Percentiles rank a stretch among this genome's conserved stretches.
phyloP scores from a whole-genome alignment of 306 rosid species.

The Ormosia semicastrata region DNA sequence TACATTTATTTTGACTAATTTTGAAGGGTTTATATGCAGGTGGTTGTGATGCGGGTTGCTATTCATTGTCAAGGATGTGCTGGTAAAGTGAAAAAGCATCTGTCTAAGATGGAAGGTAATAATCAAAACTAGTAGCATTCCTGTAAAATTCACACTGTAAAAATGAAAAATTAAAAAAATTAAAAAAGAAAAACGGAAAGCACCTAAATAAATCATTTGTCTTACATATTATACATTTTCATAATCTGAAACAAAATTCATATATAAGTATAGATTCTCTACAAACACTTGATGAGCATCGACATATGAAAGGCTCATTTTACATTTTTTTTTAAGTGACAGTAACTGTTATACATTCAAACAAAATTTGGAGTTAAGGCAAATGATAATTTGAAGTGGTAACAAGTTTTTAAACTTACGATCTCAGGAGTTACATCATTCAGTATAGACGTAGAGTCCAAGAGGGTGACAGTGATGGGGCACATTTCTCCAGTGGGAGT shows the following conservation, averaged over 20 bases:
- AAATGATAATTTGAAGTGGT: neutral
- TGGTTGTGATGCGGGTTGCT: slow-evolving; percentile 91
- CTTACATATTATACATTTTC: neutral
- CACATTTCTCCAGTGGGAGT: slow-evolving; percentile 73
- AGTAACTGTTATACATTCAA: neutral
- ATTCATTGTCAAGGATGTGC: slow-evolving; percentile 98
- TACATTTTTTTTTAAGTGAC: neutral
- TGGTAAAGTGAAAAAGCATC: slow-evolving; percentile 77
- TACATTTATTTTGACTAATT: neutral
- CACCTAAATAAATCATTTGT: neutral
- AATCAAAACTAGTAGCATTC: neutral
- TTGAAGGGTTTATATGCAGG: slow-evolving; percentile 42
- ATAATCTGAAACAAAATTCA: neutral
- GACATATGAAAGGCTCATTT: neutral
- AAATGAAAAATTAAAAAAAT: neutral
- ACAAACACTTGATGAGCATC: neutral
- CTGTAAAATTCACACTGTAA: neutral
- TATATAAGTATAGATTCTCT: neutral
- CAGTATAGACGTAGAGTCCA: slow-evolving; percentile 77
- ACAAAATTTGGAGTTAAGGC: neutral
- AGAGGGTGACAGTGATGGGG: slow-evolving; percentile 95
- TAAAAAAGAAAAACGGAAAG: neutral
- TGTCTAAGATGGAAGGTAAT: slow-evolving; percentile 89
- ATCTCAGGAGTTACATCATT: slow-evolving; percentile 81
- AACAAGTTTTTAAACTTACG: neutral